These are phyloP conservation scores for Trichoderma sp. DNA, from an alignment of 2,329 filamentous ascomycete species.

Conservation along the genomic window DNA sequence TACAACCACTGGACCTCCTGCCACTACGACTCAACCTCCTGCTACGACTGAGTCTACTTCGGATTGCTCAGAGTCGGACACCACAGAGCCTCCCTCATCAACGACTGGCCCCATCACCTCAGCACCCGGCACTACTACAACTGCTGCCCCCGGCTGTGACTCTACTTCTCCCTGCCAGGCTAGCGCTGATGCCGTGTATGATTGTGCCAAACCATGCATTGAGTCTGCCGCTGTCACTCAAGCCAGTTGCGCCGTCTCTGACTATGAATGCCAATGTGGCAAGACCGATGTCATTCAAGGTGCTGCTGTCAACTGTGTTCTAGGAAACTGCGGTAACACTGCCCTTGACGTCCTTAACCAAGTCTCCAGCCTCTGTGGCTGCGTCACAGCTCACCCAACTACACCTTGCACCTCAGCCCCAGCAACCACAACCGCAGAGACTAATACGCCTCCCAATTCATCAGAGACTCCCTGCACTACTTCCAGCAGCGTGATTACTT, in stretches of 20 bases:
- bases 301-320: slow-evolving; percentile 25
- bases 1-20: background rate
- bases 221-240: slow-evolving; percentile 21
- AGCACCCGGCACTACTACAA: background rate
- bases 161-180: slow-evolving; percentile 19
- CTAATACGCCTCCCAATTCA: background rate
- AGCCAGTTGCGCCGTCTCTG: slow-evolving; percentile 16
- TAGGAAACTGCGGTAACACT: slow-evolving; percentile 24
- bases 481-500: background rate
- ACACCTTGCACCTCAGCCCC: slow-evolving; percentile 6
- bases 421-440: background rate
- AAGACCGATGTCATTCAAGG: slow-evolving; percentile 23
- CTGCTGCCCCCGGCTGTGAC: background rate
- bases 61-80: background rate
- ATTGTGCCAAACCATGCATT: slow-evolving; percentile 24
- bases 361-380: slow-evolving; percentile 27
- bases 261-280: slow-evolving; percentile 25
- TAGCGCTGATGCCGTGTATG: slow-evolving; percentile 20
- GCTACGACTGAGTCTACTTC: background rate
- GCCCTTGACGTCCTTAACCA: slow-evolving; percentile 25
- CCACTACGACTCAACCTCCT: background rate
- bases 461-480: background rate
- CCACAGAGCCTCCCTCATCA: background rate
- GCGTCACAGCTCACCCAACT: slow-evolving; percentile 26
- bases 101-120: background rate